These are phyloP conservation scores for Globisporangium paroecandrum DNA, from an alignment of 352 stramenopile species.

Conservation along the genomic window DNA sequence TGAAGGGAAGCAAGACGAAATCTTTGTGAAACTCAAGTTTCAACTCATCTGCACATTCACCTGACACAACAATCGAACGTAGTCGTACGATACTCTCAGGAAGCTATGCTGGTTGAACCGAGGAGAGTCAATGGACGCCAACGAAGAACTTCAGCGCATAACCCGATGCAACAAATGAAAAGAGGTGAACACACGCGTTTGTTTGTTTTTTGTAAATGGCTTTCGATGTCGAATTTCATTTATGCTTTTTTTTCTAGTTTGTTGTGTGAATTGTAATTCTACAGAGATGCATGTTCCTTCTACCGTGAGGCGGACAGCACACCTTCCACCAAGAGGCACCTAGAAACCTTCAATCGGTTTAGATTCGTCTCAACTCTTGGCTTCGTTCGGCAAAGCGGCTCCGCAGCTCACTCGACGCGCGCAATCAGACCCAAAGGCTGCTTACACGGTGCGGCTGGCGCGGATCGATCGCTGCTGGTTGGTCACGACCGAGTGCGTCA, in stretches of 20 bases:
- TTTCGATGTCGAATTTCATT: conserved; percentile 13
- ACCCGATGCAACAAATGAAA: not conserved
- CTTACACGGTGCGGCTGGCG: conserved; percentile 62
- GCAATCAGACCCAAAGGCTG: not conserved
- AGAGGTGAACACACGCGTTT: too few species aligned
- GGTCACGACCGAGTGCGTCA: conserved; percentile 56
- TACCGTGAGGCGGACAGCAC: not conserved
- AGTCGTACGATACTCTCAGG: too few species aligned
- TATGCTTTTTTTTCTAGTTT: conserved; percentile 11
- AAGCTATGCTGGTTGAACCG: too few species aligned
- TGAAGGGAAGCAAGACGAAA: too few species aligned
- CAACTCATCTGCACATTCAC: too few species aligned
- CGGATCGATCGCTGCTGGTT: conserved; percentile 63
- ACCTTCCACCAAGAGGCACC: conserved; percentile 7
- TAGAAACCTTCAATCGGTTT: conserved; percentile 20
- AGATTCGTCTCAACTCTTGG: conserved; percentile 6
- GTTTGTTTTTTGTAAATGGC: conserved; percentile 8
- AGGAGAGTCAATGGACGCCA: too few species aligned
- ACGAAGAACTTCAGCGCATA: not conserved
- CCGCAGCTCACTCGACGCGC: not conserved
- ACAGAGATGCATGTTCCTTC: conserved; percentile 24
- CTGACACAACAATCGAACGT: too few species aligned
- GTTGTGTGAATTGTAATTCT: conserved; percentile 25
- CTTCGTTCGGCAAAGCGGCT: not conserved
- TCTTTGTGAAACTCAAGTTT: too few species aligned